Evolutionary conservation across 1,284 basidiomycete genomes (phyloP).

Genomic region (Cryptococcus depauperatus): DNA sequence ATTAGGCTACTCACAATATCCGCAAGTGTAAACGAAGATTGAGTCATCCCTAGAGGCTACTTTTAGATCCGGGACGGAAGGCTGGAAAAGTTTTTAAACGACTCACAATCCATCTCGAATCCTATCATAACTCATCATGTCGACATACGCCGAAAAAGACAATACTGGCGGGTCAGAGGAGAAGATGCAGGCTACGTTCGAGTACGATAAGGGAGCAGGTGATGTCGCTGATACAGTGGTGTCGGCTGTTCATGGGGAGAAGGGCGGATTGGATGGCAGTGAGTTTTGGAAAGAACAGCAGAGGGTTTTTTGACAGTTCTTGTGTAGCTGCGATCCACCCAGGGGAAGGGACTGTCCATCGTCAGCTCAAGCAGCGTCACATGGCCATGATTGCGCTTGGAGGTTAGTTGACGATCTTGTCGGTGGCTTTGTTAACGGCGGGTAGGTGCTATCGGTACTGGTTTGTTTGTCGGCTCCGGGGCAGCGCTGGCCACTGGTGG

Average conservation of each 20-base stretch:
- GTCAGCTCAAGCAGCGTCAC: conserved; percentile 42
- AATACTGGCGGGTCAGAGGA: background rate
- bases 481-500: conserved; percentile 47
- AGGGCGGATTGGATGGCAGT: conserved; percentile 14
- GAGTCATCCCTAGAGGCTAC: no score
- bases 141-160: background rate
- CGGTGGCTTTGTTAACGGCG: no score
- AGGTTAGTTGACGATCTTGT: background rate
- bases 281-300: conserved; percentile 1
- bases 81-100: no score
- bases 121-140: background rate
- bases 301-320: background rate
- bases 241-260: conserved; percentile 7
- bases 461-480: conserved; percentile 49
- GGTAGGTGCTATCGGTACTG: conserved; percentile 33
- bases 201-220: background rate
- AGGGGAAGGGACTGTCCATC: conserved; percentile 29
- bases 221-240: background rate
- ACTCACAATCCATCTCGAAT: no score
- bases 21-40: no score
- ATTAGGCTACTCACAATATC: no score
- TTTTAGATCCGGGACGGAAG: no score
- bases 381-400: conserved; percentile 50
- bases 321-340: conserved; percentile 5
- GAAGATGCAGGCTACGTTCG: background rate